phyloP scores from a whole-genome alignment of 2,329 filamentous ascomycete genomes.

The Claviceps spartinae region DNA sequence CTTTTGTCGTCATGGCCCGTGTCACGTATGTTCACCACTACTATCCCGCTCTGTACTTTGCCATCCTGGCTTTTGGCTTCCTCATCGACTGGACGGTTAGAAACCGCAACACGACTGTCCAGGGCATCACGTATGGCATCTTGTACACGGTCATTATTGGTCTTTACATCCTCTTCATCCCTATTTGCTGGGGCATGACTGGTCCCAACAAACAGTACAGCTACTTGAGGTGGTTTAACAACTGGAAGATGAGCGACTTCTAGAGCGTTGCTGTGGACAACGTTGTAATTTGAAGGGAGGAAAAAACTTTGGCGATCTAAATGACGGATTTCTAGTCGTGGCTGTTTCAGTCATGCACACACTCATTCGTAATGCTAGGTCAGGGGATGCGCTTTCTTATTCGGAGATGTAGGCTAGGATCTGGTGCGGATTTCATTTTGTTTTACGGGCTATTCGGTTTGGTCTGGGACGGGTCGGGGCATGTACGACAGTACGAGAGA shows the following conservation, averaged over 20 bases:
- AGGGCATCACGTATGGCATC: slow-evolving; percentile 55
- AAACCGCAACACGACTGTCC: slow-evolving; percentile 47
- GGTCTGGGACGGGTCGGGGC: slow-evolving; percentile 8
- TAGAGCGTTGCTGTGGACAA: slow-evolving; percentile 1
- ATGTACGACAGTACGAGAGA: slow-evolving; percentile 11
- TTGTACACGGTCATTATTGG: slow-evolving; percentile 65
- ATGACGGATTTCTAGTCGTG: neutral
- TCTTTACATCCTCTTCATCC: slow-evolving; percentile 81
- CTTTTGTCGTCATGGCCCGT: slow-evolving; percentile 94
- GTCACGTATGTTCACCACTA: slow-evolving; percentile 99
- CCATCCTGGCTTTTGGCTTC: slow-evolving; percentile 82
- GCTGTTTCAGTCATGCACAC: neutral
- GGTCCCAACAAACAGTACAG: slow-evolving; percentile 71
- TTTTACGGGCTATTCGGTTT: slow-evolving; percentile 9
- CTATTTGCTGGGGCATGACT: slow-evolving; percentile 92
- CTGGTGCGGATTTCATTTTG: slow-evolving; percentile 3
- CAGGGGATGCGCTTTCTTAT: neutral
- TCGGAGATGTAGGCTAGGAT: slow-evolving; percentile 6
- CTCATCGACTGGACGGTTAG: slow-evolving; percentile 71
- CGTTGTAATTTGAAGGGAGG: neutral
- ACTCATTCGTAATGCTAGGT: neutral
- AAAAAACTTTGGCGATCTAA: neutral
- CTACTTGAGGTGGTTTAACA: slow-evolving; percentile 87
- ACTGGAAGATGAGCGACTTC: slow-evolving; percentile 67
- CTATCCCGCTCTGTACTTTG: slow-evolving; percentile 96